Evolutionary conservation across 805 yeast genomes (phyloP), one percentile per base, ranked within the genome.

Genomic region (Saturnispora hagleri): DNA sequence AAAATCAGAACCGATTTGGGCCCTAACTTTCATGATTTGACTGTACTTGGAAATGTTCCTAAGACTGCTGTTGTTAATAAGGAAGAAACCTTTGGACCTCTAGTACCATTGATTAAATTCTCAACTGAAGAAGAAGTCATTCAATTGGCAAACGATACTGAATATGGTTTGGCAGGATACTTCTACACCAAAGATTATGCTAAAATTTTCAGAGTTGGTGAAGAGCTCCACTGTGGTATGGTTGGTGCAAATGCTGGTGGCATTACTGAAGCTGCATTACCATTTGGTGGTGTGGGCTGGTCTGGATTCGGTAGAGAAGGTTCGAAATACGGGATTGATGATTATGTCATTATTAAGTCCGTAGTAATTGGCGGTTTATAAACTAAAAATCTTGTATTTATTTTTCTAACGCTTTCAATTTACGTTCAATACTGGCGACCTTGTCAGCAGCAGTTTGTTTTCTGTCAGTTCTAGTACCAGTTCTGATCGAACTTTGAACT

Each of bases 231-330:
- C 61, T 84, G 96, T 54, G 98, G 98, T 66, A 86, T 91, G 54
- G 81, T 90, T 59, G 90, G 96, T 91, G 79, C 89, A 59, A 90
- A 90, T 80, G 80, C 89, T 53, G 84, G 87, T 71, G 89, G 89
- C 71, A 91, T 86, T 65, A 83, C 88, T 77, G 89, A 89, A 69
- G 83, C 76, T 63, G 75, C 79, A 68, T 85, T 90, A 68, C 97
- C 97, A 64, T 90, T 90, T 69, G 97, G 97, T 62, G 97, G 97
- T 46, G 86, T 76, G 74, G 88, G 88, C 69, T 81, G 82, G 76
- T 83, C 93, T 52, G 98, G 98, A 68, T 74, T 85, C 55, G 97
- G 98, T 65, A 81, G 95, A 70, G 97, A 91, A 75, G 90, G 89
- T 52, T 82, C 89, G 24, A 75, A 77, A 61, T 81, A 80, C 63